These are phyloP conservation scores for Clonostachys sp. DNA, from an alignment of 2,329 filamentous ascomycete species.

Conservation along the genomic window DNA sequence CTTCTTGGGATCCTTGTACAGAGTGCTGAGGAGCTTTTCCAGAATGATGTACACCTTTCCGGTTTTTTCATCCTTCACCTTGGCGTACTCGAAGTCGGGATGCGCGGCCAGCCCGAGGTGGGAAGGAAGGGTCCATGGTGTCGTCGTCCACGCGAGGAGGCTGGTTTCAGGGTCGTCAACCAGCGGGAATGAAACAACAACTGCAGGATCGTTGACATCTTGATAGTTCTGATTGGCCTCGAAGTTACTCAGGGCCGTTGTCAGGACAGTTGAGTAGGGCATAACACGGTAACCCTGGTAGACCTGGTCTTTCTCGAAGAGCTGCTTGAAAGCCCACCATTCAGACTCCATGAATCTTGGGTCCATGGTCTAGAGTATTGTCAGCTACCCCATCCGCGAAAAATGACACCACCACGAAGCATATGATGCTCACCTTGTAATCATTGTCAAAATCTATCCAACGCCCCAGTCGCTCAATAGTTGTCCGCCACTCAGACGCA, in stretches of 20 bases:
- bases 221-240: conserved; percentile 94
- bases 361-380: conserved; percentile 70
- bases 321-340: conserved; percentile 95
- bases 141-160: conserved; percentile 86
- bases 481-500: conserved; percentile 79
- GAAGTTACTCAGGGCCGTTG: conserved; percentile 87
- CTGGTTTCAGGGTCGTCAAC: conserved; percentile 69
- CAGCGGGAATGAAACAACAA: conserved; percentile 85
- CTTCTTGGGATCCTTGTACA: conserved; percentile 96
- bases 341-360: conserved; percentile 91
- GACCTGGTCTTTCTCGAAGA: conserved; percentile 84
- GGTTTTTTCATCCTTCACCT: conserved; percentile 77
- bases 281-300: conserved; percentile 91
- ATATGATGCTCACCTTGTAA: conserved; percentile 63
- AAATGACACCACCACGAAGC: no score
- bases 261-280: conserved; percentile 90
- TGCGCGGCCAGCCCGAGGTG: conserved; percentile 75
- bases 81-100: conserved; percentile 81
- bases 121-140: conserved; percentile 79
- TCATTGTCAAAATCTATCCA: conserved; percentile 99
- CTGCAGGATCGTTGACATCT: conserved; percentile 83
- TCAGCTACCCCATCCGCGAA: background rate
- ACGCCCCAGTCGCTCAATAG: conserved; percentile 81
- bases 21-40: conserved; percentile 72
- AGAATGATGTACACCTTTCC: conserved; percentile 83